Conservation (phyloP, 1,139 yeast genomes). For the Kodamaea fungicola region DNA sequence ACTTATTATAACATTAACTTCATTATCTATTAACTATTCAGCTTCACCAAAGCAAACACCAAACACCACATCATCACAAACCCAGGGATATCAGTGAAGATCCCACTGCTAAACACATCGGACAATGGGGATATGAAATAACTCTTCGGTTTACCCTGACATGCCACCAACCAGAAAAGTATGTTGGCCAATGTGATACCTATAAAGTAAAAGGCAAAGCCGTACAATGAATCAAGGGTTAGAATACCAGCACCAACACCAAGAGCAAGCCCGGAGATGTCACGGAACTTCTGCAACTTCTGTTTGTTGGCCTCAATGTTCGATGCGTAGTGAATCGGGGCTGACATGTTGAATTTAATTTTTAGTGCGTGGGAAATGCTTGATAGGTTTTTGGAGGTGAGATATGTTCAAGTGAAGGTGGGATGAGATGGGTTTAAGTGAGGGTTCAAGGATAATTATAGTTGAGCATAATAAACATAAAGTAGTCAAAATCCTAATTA, state of each 20-base stretch:
- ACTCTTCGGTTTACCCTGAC: constrained; percentile 38
- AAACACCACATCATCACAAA: constrained; percentile 84
- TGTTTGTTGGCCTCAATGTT: constrained; percentile 32
- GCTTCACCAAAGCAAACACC: constrained; percentile 58
- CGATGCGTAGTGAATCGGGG: constrained; percentile 11
- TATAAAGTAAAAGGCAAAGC: constrained; percentile 55
- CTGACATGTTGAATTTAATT: constrained; percentile 5
- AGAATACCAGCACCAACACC: constrained; percentile 75
- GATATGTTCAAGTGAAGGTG: no score
- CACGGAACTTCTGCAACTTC: constrained; percentile 54
- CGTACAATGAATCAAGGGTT: constrained; percentile 61
- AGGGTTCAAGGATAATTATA: no score
- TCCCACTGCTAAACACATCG: constrained; percentile 54
- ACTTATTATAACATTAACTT: no score
- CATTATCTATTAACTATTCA: constrained; percentile 4
- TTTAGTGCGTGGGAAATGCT: no score
- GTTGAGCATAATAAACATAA: no score
- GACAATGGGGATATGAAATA: constrained; percentile 55
- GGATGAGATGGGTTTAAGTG: no score
- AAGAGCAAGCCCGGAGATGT: constrained; percentile 59
- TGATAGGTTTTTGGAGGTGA: no score
- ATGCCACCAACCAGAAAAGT: constrained; percentile 39
- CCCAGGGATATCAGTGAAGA: constrained; percentile 62
- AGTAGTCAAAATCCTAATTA: no score
- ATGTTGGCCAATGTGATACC: constrained; percentile 46